Percentiles rank a stretch among this genome's conserved stretches.
Evolutionary conservation across 2,329 filamentous ascomycete genomes (phyloP).

Genomic region (Sporothrix phasma): DNA sequence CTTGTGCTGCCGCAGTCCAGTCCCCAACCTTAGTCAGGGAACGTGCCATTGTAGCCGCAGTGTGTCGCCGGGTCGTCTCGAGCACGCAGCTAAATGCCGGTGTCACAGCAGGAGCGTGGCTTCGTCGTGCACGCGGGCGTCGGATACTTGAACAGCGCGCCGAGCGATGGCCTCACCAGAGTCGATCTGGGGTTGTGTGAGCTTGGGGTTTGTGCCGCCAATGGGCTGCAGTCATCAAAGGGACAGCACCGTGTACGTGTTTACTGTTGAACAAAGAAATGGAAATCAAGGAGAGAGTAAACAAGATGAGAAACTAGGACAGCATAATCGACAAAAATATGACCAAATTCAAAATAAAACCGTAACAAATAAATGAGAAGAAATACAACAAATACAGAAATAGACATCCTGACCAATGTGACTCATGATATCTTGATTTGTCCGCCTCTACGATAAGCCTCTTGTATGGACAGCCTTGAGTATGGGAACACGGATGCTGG

Average conservation of each 20-base stretch:
- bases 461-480: too few relatives aligned
- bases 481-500: background rate
- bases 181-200: slow-evolving; percentile 21
- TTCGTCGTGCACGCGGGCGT: slow-evolving; percentile 25
- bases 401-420: too few relatives aligned
- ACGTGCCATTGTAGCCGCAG: slow-evolving; percentile 24
- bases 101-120: slow-evolving; percentile 27
- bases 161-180: slow-evolving; percentile 21
- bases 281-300: too few relatives aligned
- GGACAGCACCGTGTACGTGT: too few relatives aligned
- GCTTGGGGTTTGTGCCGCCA: slow-evolving; percentile 15
- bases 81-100: slow-evolving; percentile 26
- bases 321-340: too few relatives aligned
- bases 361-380: too few relatives aligned
- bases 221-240: background rate
- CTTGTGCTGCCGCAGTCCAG: slow-evolving; percentile 26
- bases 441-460: too few relatives aligned
- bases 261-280: too few relatives aligned
- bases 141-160: slow-evolving; percentile 25
- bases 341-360: too few relatives aligned
- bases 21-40: slow-evolving; percentile 32
- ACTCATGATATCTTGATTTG: too few relatives aligned
- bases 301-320: too few relatives aligned
- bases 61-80: slow-evolving; percentile 23
- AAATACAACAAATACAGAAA: too few relatives aligned